Percentiles rank a stretch among this genome's conserved stretches.
Evolutionary conservation across 257 asterid species (phyloP).

Genomic region (Cynanchum wilfordii): DNA sequence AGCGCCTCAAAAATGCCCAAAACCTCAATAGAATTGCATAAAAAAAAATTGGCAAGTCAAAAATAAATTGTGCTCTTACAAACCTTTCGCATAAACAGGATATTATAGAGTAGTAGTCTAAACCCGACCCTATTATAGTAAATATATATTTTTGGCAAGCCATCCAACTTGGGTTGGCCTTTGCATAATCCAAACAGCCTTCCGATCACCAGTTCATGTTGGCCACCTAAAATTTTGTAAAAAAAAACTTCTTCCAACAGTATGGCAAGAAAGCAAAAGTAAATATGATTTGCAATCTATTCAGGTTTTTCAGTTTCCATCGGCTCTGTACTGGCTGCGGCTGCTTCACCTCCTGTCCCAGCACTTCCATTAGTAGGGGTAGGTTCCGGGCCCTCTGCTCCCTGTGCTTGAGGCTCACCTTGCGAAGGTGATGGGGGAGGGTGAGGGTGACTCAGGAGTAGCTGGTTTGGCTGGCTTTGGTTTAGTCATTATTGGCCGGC

Average conservation of each 20-base stretch:
- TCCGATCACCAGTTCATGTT: not conserved
- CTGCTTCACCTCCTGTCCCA: constrained; percentile 33
- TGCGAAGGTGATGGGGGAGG: constrained; percentile 49
- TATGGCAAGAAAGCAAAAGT: not conserved
- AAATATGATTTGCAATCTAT: not conserved
- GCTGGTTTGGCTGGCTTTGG: constrained; percentile 82
- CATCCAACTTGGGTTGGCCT: not conserved
- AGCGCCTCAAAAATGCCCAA: not conserved
- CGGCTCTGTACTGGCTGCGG: constrained; percentile 43
- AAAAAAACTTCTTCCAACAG: not conserved
- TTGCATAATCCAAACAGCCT: constrained; percentile 2
- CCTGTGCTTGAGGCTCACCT: constrained; percentile 55
- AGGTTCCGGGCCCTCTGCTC: constrained; percentile 24
- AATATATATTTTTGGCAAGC: not conserved
- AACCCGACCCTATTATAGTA: not conserved
- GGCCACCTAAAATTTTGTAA: not conserved
- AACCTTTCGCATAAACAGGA: constrained; percentile 32
- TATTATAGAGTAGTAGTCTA: constrained; percentile 9
- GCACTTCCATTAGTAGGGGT: constrained; percentile 18
- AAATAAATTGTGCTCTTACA: constrained; percentile 12
- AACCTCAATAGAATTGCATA: not conserved
- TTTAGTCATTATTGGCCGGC: constrained; percentile 81
- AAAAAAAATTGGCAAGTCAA: not conserved
- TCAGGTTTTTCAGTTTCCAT: constrained; percentile 70
- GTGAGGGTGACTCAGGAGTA: constrained; percentile 55